Evolutionary conservation across 257 asterid genomes (phyloP).

Genomic region (Ophiorrhiza pumila): DNA sequence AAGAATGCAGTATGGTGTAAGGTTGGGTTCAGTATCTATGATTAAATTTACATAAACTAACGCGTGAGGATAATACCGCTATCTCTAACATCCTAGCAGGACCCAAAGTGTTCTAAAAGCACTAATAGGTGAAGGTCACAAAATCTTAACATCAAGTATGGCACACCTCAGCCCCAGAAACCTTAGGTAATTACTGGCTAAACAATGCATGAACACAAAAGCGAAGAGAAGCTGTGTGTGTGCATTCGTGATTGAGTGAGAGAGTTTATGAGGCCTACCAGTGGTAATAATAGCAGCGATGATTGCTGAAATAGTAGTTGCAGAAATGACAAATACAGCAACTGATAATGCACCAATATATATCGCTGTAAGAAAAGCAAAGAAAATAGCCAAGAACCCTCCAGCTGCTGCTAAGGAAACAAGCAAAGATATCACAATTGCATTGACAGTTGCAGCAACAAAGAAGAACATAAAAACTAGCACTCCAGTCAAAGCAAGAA

Average conservation of each 20-base stretch:
- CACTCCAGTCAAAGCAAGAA: constrained; percentile 60
- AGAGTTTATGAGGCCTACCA: constrained; percentile 36
- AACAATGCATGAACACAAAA: background rate
- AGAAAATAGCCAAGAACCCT: constrained; percentile 85
- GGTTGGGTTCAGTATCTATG: background rate
- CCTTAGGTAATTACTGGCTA: background rate
- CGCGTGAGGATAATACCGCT: background rate
- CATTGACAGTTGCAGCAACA: constrained; percentile 66
- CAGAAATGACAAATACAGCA: constrained; percentile 56
- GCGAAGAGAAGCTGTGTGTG: background rate
- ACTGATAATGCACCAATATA: constrained; percentile 57
- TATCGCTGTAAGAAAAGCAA: constrained; percentile 58
- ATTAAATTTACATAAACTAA: background rate
- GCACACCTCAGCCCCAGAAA: background rate
- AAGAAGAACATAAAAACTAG: constrained; percentile 65
- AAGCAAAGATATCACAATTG: constrained; percentile 69
- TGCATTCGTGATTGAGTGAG: background rate
- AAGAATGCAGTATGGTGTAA: background rate
- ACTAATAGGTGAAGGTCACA: background rate
- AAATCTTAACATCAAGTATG: background rate
- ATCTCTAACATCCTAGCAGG: background rate
- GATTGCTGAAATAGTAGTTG: constrained; percentile 49
- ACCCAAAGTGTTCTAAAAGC: background rate
- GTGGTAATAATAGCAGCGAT: constrained; percentile 56
- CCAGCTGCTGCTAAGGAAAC: constrained; percentile 82